phyloP scores from a whole-genome alignment of 306 rosid species.

The Cicer arietinum region DNA sequence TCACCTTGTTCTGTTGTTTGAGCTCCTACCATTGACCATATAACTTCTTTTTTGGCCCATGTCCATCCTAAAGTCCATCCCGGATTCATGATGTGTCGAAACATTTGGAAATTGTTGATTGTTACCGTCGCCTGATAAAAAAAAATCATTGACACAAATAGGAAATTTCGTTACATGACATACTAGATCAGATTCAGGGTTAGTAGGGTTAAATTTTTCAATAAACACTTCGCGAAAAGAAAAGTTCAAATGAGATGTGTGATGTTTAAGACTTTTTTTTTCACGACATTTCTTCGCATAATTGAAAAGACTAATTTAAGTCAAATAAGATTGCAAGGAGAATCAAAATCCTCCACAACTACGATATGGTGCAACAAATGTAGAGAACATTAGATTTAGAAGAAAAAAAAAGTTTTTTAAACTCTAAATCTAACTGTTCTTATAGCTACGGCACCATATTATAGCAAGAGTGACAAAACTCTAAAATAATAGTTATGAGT shows the following conservation, averaged over 20 bases:
- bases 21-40: slow-evolving; percentile 85
- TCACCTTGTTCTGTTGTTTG: slow-evolving; percentile 96
- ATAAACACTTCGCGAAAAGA: background rate
- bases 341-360: too few relatives aligned
- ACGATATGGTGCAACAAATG: too few relatives aligned
- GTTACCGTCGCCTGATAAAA: slow-evolving; percentile 71
- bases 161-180: background rate
- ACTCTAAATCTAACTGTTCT: too few relatives aligned
- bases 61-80: slow-evolving; percentile 97
- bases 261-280: too few relatives aligned
- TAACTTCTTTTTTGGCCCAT: slow-evolving; percentile 90
- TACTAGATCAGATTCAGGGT: background rate
- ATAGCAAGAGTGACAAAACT: background rate
- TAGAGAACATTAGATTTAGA: too few relatives aligned
- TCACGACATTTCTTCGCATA: too few relatives aligned
- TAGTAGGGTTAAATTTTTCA: background rate
- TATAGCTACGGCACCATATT: too few relatives aligned
- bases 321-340: background rate
- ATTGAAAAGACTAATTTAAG: background rate
- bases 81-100: slow-evolving; percentile 85
- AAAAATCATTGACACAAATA: background rate
- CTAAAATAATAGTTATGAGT: background rate
- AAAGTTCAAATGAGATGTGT: background rate
- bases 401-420: too few relatives aligned
- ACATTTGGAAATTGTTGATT: slow-evolving; percentile 83